These are phyloP conservation scores for Blastocystis sp. DNA, from an alignment of 352 stramenopile genomes.

Conservation along the genomic window DNA sequence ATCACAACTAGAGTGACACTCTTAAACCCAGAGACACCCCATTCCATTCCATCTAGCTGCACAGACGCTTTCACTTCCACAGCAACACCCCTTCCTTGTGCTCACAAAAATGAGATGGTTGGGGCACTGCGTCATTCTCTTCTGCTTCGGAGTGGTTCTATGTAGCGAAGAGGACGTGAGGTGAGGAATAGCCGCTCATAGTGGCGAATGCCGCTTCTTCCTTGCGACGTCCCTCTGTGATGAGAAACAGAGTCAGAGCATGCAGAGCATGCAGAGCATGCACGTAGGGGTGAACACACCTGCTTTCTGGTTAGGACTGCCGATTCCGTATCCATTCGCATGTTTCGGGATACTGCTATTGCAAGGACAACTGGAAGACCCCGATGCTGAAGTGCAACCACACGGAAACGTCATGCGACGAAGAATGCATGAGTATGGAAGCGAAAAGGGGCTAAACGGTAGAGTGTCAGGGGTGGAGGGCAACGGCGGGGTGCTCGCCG, in stretches of 20 bases:
- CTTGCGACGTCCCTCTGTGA: neutral
- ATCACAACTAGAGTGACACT: too few species aligned
- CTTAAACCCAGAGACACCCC: too few species aligned
- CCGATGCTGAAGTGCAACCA: conserved; percentile 6
- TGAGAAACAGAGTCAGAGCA: neutral
- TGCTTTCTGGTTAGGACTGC: conserved; percentile 8
- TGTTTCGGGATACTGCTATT: conserved; percentile 53
- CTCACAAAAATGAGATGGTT: neutral
- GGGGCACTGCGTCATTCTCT: neutral
- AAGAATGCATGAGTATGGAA: conserved; percentile 30
- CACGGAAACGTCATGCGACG: neutral
- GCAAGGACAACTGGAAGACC: conserved; percentile 55
- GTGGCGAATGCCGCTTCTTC: conserved; percentile 33
- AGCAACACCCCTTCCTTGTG: too few species aligned
- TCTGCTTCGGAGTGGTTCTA: neutral
- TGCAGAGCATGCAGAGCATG: neutral
- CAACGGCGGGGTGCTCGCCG: conserved; percentile 36
- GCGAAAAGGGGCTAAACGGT: neutral
- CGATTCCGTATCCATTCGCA: conserved; percentile 13
- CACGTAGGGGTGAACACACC: neutral
- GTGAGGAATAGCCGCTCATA: conserved; percentile 5
- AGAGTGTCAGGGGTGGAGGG: conserved; percentile 59
- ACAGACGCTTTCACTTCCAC: too few species aligned
- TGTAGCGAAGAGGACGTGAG: neutral
- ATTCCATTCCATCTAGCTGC: too few species aligned